Base-by-base conservation (phyloP, 495 filamentous ascomycete genomes). In the Penicillium longicatenatum region DNA sequence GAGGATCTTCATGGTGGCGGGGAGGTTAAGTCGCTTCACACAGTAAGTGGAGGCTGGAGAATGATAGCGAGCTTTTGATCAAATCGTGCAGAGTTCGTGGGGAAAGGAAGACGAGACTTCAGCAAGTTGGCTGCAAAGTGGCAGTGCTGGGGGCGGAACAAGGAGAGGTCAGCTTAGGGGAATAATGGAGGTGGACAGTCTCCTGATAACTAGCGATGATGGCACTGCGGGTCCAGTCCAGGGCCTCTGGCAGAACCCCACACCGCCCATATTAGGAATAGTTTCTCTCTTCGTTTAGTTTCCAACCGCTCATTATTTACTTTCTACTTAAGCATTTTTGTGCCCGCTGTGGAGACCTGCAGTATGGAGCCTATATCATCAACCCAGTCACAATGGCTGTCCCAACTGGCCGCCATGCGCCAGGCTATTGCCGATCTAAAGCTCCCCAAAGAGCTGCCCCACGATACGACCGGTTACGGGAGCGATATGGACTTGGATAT, bases 1-100 rank as follows among this genome's bases (percentile, higher is more conserved):
- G 77, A 89, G 84, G 66, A 98, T 79, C 85, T 96, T 96, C 93
- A 97, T 97, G 72, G 56, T 86, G 77, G 70, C 73, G 60, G 65
- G 49, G 63, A 49, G 30, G 42, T 20, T 45, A 37, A 44, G 51
- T 54, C 17, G 59, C 14, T 54, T 50, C n/a, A 37, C 50, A 60
- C 47, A 30, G 30, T 49, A 42, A 35, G 16, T 8, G 6, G 37
- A 43, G 1, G 24, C 9, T 41, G 19, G 24, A 46, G 19, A 30
- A 42, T 21, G 0, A 17, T 35, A 45, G 29, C 19, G 37, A 33
- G 12, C 17, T 1, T 8, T 10, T 17, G 33, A 11, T 17, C n/a
- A 50, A 19, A 11, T 26, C 7, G 4, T 29, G n/a, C n/a, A 16
- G 3, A 41, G 35, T 10, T 39, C 3, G 33, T 24, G 50, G 17